Evolutionary conservation across 768 basidiomycete species (phyloP).

Genomic region (Nidularia pulvinata): DNA sequence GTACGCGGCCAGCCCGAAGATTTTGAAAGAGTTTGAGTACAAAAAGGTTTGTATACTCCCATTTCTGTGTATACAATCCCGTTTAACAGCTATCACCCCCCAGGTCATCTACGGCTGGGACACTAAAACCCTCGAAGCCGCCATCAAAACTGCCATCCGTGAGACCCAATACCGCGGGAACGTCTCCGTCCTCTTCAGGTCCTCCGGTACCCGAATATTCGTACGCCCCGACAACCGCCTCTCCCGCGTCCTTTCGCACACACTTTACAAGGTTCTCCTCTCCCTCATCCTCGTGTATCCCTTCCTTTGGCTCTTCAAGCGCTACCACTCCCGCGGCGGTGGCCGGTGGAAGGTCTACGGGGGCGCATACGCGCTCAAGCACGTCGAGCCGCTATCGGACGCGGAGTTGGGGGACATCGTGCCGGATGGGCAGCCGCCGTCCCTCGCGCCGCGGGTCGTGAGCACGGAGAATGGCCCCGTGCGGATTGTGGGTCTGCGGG

Average conservation of each 20-base stretch:
- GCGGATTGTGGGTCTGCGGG: too few relatives aligned
- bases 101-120: constrained; percentile 2
- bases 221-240: too few relatives aligned
- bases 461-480: too few relatives aligned
- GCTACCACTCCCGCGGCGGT: too few relatives aligned
- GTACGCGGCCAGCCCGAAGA: constrained; percentile 51
- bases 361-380: constrained; percentile 2
- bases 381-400: not conserved
- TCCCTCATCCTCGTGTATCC: too few relatives aligned
- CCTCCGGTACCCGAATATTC: too few relatives aligned
- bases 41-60: constrained; percentile 36
- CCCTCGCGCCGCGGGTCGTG: too few relatives aligned
- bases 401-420: not conserved
- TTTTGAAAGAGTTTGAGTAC: constrained; percentile 59
- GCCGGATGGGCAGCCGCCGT: not conserved
- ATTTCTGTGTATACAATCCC: not conserved
- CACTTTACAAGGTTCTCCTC: not conserved
- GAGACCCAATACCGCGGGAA: too few relatives aligned
- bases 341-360: too few relatives aligned
- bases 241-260: constrained; percentile 1
- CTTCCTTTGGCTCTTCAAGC: too few relatives aligned
- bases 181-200: too few relatives aligned
- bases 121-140: not conserved
- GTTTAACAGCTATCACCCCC: not conserved
- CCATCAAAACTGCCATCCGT: too few relatives aligned